Percentiles rank a stretch among this genome's conserved stretches.
Evolutionary conservation across 768 basidiomycete genomes (phyloP).

Genomic region (Strobilomyces dryophilus): DNA sequence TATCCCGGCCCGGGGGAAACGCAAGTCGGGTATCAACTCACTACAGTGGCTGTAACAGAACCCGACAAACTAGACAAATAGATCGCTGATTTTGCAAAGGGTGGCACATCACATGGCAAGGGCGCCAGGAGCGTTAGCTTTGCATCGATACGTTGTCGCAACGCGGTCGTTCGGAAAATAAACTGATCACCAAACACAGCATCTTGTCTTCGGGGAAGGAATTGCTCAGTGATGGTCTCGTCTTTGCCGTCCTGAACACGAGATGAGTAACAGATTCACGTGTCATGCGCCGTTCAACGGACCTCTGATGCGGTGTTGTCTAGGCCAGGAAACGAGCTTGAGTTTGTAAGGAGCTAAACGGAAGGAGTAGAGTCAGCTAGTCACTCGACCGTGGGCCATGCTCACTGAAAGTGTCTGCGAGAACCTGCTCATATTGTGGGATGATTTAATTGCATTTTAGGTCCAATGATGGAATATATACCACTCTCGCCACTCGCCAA

Average conservation of each 20-base stretch:
- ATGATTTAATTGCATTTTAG: not conserved
- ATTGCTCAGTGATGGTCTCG: constrained; percentile 23
- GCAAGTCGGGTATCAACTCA: constrained; percentile 14
- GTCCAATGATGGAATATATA: constrained; percentile 21
- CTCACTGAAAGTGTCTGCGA: constrained; percentile 30
- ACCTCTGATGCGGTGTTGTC: constrained; percentile 15
- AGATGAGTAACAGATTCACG: constrained; percentile 1
- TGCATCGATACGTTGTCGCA: constrained; percentile 23
- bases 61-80: constrained; percentile 28
- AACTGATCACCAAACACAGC: constrained; percentile 30
- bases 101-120: constrained; percentile 22
- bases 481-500: constrained; percentile 22
- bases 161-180: constrained; percentile 22
- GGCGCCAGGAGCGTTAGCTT: constrained; percentile 27
- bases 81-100: constrained; percentile 32
- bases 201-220: constrained; percentile 27
- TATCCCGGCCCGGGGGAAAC: not conserved
- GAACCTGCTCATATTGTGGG: constrained; percentile 28
- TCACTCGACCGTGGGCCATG: not conserved
- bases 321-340: constrained; percentile 15
- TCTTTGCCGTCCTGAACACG: constrained; percentile 17
- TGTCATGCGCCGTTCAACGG: constrained; percentile 4
- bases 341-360: constrained; percentile 25
- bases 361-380: not conserved
- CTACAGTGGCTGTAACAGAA: constrained; percentile 23